Conservation (phyloP, 2,329 filamentous ascomycete species). For the Aspergillus puulaauensis region DNA sequence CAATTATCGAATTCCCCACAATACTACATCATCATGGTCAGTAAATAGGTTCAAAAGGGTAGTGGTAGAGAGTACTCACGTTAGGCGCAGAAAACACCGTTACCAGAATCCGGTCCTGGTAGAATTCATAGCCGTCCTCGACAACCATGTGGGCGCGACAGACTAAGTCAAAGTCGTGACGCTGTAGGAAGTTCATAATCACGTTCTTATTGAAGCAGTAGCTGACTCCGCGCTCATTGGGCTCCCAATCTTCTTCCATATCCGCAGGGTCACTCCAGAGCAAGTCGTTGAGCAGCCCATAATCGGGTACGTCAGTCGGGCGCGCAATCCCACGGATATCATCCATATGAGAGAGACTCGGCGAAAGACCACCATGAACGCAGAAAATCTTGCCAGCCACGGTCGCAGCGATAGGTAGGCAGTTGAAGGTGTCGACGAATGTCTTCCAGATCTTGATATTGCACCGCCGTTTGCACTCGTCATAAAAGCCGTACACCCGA, state of each 20-base stretch:
- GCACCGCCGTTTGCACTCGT: constrained; percentile 93
- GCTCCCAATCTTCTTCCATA: constrained; percentile 97
- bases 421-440: constrained; percentile 96
- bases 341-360: constrained; percentile 93
- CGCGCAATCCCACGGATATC: constrained; percentile 95
- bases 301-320: constrained; percentile 95
- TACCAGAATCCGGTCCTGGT: constrained; percentile 89
- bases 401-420: constrained; percentile 90
- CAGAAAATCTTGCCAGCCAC: constrained; percentile 98
- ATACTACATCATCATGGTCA: constrained; percentile 60
- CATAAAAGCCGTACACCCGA: constrained; percentile 94
- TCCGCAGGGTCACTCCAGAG: constrained; percentile 98
- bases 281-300: constrained; percentile 90
- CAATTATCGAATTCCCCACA: constrained; percentile 99
- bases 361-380: constrained; percentile 91
- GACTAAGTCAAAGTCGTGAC: constrained; percentile 95
- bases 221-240: constrained; percentile 93
- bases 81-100: constrained; percentile 98
- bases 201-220: constrained; percentile 99
- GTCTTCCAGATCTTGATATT: constrained; percentile 99
- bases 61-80: constrained; percentile 56
- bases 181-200: constrained; percentile 90
- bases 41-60: constrained; percentile 12
- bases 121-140: constrained; percentile 98
- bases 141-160: constrained; percentile 99